Evolutionary conservation across 2,329 filamentous ascomycete species (phyloP).

Genomic region (Ophiostoma ulmi): DNA sequence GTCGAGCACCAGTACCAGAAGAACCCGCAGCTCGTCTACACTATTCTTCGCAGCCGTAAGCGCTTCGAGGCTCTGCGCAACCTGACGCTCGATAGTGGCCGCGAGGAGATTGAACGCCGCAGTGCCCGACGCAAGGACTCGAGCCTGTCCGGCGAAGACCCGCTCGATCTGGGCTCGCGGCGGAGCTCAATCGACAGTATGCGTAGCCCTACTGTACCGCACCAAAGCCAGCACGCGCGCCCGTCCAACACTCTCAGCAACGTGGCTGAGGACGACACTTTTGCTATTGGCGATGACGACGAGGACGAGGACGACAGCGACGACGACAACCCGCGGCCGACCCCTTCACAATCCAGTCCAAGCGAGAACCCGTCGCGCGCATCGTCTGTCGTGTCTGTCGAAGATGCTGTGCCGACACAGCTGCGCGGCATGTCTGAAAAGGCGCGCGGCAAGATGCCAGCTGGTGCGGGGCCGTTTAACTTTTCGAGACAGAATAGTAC

Average conservation of each 20-base stretch:
- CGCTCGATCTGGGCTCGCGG: constrained; percentile 45
- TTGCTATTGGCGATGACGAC: constrained; percentile 84
- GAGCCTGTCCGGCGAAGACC: constrained; percentile 34
- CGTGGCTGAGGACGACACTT: constrained; percentile 72
- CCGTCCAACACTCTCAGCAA: constrained; percentile 57
- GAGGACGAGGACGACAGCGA: constrained; percentile 76
- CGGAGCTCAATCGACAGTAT: constrained; percentile 64
- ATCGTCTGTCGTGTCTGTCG: constrained; percentile 57
- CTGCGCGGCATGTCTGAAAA: constrained; percentile 94
- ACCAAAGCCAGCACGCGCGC: constrained; percentile 34
- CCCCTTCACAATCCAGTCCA: constrained; percentile 51
- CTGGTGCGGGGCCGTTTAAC: constrained; percentile 56
- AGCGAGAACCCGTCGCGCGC: constrained; percentile 59
- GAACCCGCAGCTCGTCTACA: constrained; percentile 76
- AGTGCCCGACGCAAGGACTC: constrained; percentile 63
- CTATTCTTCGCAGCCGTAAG: constrained; percentile 72
- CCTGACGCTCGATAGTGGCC: constrained; percentile 87
- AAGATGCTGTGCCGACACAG: constrained; percentile 77
- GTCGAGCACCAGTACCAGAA: constrained; percentile 81
- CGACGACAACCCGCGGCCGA: constrained; percentile 33
- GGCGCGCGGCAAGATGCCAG: constrained; percentile 90
- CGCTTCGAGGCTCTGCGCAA: constrained; percentile 77
- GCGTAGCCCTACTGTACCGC: constrained; percentile 54
- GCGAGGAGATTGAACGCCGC: constrained; percentile 82
- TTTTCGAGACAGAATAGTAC: constrained; percentile 91